phyloP scores from a whole-genome alignment of 106 monocot species.

The Ottelia alismoides region DNA sequence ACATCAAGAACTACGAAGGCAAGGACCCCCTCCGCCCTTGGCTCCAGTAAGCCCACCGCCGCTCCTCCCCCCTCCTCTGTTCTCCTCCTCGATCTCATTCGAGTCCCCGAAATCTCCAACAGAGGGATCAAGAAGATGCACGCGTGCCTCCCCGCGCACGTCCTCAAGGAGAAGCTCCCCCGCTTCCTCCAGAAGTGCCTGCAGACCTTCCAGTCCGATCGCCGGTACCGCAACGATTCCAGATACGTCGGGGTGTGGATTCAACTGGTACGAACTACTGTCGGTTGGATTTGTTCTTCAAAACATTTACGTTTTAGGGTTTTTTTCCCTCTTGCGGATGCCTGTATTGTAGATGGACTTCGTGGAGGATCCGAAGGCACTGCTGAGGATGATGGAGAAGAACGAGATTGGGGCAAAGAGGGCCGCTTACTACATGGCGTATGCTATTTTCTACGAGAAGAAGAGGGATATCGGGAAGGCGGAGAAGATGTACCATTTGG shows the following conservation, averaged over 20 bases:
- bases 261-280: constrained; percentile 42
- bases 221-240: constrained; percentile 55
- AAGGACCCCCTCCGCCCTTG: constrained; percentile 82
- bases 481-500: constrained; percentile 68
- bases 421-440: constrained; percentile 63
- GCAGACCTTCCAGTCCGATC: constrained; percentile 65
- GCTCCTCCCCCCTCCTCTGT: neutral
- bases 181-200: constrained; percentile 97
- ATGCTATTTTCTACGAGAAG: constrained; percentile 84
- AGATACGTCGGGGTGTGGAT: constrained; percentile 86
- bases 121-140: constrained; percentile 73
- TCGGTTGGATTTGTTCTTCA: neutral
- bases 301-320: neutral
- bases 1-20: constrained; percentile 72
- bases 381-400: constrained; percentile 84
- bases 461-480: constrained; percentile 56
- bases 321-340: too few species aligned
- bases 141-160: constrained; percentile 24
- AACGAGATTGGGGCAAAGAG: constrained; percentile 57
- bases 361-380: constrained; percentile 61
- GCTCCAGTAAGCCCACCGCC: constrained; percentile 37
- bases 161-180: constrained; percentile 70
- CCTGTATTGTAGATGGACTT: constrained; percentile 68
- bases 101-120: neutral
- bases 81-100: neutral